phyloP scores from a whole-genome alignment of 1,284 basidiomycete genomes.

The Ganoderma lingzhi region DNA sequence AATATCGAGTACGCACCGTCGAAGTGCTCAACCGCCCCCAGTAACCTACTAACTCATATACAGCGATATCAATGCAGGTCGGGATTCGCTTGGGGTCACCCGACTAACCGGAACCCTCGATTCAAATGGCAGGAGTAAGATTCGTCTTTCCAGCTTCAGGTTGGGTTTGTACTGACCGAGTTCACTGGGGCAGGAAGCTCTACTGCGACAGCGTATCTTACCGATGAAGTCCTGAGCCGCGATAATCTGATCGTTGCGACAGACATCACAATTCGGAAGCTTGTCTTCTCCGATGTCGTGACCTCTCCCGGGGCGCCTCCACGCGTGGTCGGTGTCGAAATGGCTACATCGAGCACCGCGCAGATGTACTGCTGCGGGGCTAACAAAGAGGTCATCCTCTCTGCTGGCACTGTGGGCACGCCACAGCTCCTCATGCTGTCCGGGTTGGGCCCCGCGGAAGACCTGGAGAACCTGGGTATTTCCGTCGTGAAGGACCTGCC shows the following conservation, averaged over 20 bases:
- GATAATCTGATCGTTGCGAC: conserved; percentile 44
- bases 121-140: conserved; percentile 41
- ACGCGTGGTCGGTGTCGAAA: conserved; percentile 42
- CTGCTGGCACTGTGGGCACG: conserved; percentile 52
- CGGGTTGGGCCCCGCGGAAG: conserved; percentile 52
- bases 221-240: conserved; percentile 41
- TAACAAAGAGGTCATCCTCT: conserved; percentile 49
- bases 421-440: conserved; percentile 59
- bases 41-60: background rate
- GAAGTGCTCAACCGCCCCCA: background rate
- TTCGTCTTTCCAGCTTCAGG: background rate
- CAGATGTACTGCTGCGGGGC: conserved; percentile 42
- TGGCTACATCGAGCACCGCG: conserved; percentile 32
- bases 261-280: conserved; percentile 30
- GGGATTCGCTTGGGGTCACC: conserved; percentile 38
- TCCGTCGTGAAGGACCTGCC: conserved; percentile 46
- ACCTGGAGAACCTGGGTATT: conserved; percentile 48
- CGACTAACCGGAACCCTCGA: conserved; percentile 40
- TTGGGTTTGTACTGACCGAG: background rate
- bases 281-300: conserved; percentile 36
- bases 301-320: conserved; percentile 13
- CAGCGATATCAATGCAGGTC: conserved; percentile 43
- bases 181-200: conserved; percentile 41
- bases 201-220: conserved; percentile 49
- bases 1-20: conserved; percentile 33